Base-by-base conservation (phyloP, 495 filamentous ascomycete species). In the Usnea hakonensis region DNA sequence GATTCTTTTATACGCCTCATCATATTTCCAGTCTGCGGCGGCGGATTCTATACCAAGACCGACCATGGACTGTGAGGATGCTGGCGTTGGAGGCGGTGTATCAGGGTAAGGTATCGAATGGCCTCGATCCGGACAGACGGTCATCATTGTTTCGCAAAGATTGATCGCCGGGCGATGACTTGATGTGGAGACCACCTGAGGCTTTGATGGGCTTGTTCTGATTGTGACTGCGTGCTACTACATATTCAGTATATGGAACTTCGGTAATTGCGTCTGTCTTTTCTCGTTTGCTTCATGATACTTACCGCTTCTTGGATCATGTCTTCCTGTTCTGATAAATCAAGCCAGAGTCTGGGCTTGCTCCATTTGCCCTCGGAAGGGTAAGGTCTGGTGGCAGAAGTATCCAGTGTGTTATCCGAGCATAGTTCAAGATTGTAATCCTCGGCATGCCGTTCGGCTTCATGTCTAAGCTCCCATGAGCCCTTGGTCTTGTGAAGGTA, bases 161-260 rank as follows among this genome's bases (percentile, higher is more conserved):
- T 35, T 50, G 14, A 44, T 63, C 17, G 44, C 43, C 35, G 50
- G 26, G 32, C 57, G 40, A 13, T 60, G 66, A 52, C 55, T 50
- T n/a, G 55, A 26, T 55, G 66, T 66, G 9, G 41, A 60, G 32
- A 65, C 57, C 33, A 64, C 21, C 21, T 46, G 60, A 44, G 66
- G 60, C 55, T 64, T 68, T n/a, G 60, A 60, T 23, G 60, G 57
- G 41, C 64, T 68, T n/a, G 33, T 61, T 37, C 33, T 46, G 36
- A 68, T 48, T 33, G 46, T 62, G 30, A 55, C 56, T 55, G 60
- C 37, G 36, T 65, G 66, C 66, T 68, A 36, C 33, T 32, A 44
- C 23, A 41, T 50, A 16, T 35, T 58, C 19, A 61, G 59, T 19
- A 53, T 33, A n/a, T n/a, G n/a, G 21, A 21, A 21, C 16, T 26